Evolutionary conservation across 116 monocot genomes (phyloP).

Genomic region (Iris pallida): DNA sequence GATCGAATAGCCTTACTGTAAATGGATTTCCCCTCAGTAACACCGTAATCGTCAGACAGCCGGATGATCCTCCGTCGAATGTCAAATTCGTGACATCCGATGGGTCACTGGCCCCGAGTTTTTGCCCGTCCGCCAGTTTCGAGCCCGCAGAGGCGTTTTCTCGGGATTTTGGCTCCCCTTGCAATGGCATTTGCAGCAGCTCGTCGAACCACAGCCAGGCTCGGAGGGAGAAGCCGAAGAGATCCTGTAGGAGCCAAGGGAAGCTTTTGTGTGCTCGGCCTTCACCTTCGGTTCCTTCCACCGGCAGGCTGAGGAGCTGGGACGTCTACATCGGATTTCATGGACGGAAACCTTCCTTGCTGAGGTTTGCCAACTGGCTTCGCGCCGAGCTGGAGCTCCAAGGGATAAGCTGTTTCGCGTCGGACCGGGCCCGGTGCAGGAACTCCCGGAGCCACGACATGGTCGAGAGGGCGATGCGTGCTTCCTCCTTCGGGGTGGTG

Average conservation of each 20-base stretch:
- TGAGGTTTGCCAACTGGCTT: constrained; percentile 88
- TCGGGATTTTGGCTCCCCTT: constrained; percentile 21
- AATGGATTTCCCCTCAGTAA: constrained; percentile 16
- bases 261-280: constrained; percentile 25
- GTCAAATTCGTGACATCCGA: constrained; percentile 23
- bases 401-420: constrained; percentile 82
- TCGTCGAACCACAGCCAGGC: constrained; percentile 41
- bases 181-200: constrained; percentile 26
- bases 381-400: constrained; percentile 86
- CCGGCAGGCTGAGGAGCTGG: constrained; percentile 39
- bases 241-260: constrained; percentile 27
- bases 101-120: constrained; percentile 34
- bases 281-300: constrained; percentile 41
- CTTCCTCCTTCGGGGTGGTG: constrained; percentile 64
- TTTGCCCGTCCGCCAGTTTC: constrained; percentile 42
- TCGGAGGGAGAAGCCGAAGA: constrained; percentile 47
- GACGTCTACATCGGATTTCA: constrained; percentile 93
- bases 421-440: constrained; percentile 63
- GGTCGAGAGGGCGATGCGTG: constrained; percentile 61
- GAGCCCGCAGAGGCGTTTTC: constrained; percentile 24
- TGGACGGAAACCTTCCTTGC: constrained; percentile 70
- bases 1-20: constrained; percentile 1
- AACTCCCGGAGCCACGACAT: constrained; percentile 33
- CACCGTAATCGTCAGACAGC: background rate
- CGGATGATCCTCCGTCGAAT: constrained; percentile 22